Conservation (phyloP, 163 green algal genomes). For the Volvox carteri region DNA sequence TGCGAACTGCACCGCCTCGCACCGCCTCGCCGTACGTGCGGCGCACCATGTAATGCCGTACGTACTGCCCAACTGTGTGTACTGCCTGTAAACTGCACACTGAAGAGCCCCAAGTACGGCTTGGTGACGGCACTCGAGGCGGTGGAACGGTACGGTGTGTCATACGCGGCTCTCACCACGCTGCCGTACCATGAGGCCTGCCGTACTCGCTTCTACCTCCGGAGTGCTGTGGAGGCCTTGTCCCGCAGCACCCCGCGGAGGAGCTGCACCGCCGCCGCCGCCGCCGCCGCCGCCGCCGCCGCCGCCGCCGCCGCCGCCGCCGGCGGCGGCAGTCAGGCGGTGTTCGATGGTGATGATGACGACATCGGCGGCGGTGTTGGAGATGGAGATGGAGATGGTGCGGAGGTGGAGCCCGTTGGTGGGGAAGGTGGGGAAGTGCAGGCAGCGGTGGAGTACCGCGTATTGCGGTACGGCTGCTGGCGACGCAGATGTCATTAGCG, state of each 20-base stretch:
- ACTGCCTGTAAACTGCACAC: too few species aligned
- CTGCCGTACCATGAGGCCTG: conserved; percentile 40
- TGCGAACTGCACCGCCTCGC: too few species aligned
- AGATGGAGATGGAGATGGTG: background rate
- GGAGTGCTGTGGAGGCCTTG: conserved; percentile 4
- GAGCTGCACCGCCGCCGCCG: background rate
- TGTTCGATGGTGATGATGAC: background rate
- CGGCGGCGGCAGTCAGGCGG: background rate
- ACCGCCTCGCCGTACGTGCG: too few species aligned
- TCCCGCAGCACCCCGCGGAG: background rate
- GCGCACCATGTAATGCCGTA: too few species aligned
- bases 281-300: too few species aligned
- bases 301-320: too few species aligned
- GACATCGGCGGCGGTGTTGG: background rate
- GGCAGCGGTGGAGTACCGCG: too few species aligned
- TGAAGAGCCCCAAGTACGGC: conserved; percentile 51
- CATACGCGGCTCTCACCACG: background rate
- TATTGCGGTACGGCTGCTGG: too few species aligned
- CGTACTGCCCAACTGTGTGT: too few species aligned
- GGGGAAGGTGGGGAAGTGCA: too few species aligned
- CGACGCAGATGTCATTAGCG: too few species aligned
- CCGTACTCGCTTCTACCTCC: conserved; percentile 36
- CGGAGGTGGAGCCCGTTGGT: background rate
- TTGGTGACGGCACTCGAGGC: conserved; percentile 51
- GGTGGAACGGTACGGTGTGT: conserved; percentile 45